Base-by-base conservation (phyloP, 208 protist genomes). In the Wallacemonas sp. region DNA sequence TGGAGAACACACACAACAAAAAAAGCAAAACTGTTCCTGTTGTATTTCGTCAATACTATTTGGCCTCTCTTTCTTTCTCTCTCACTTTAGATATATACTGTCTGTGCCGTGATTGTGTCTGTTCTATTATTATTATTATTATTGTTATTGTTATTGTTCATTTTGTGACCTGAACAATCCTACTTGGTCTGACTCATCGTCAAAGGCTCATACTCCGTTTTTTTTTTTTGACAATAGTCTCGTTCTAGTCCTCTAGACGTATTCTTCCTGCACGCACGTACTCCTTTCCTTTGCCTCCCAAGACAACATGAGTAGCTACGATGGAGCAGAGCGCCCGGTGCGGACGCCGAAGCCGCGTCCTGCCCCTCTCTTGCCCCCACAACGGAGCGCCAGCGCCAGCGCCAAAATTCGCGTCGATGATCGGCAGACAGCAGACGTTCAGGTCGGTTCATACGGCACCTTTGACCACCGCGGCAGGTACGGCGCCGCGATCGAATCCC, bases 371-470 rank as follows among this genome's bases (percentile, higher is more conserved):
- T 17, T 62, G 21, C 56, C 56, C 6, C 41, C 41, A 14, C n/a
- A 39, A n/a, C 51, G 51, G 11, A 58, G 36, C 41, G 38, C 59
- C 8, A 64, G 59, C 42, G 45, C 38, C 6, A 62, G 22, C 6
- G 41, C 36, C 36, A 62, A 62, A 26, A 27, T 49, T 5, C 56
- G 21, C n/a, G 36, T 45, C 11, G 36, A 62, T 17, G 41, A 45
- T 22, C 56, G 17, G 11, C 56, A 62, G 19, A 58, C 51, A 31
- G 51, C 51, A 17, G 51, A 19, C 12, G 51, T 8, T 11, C 51
- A 58, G 51, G 51, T 39, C 15, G 42, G 55, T 6, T n/a, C 44
- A 41, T 84, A 84, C 51, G 78, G 78, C 42, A 84, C 78, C 11
- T 62, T 77, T 46, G 53, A 51, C 36, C 15, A 21, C 44, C 17